Base-by-base conservation (phyloP, 192 early-diverging fungal genomes). In the Entomortierella lignicola region DNA sequence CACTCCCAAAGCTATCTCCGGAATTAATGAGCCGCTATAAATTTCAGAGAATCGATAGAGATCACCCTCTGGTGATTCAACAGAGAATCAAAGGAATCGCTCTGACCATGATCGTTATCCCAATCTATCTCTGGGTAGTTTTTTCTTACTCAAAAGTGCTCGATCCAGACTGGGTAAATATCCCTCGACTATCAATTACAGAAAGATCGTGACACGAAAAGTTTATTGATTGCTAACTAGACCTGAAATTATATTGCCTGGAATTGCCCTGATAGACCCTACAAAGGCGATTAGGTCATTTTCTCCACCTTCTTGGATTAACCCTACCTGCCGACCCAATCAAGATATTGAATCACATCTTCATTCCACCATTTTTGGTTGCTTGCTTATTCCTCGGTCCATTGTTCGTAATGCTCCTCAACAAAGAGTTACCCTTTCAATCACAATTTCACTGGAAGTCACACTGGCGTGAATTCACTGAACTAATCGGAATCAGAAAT, bases 381-480 rank as follows among this genome's bases (percentile, higher is more conserved):
- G 67, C 63, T 29, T 43, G 72, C 32, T 60, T 93, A 25, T 94
- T 91, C 63, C 32, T 88, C 25, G 91, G 91, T 0, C 90, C 90
- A 18, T 53, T 91, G 39, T 37, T 64, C 26, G 56, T 85, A 23
- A 55, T 73, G 65, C 83, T 42, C 26, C 66, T 86, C n/a, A 74
- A 87, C 32, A 15, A 66, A 27, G 61, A 61, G 26, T 55, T 90
- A 25, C 85, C 84, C 8, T 82, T 85, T 44, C 86, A 89, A 57
- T 8, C 60, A 7, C 3, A 67, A 41, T 82, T 83, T 56, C 48
- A 39, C 8, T 82, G 75, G 55, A 13, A 56, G 17, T n/a, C 42
- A 15, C 56, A 60, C 1, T 26, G 39, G 48, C 25, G 55, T 17
- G n/a, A 26, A 18, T 32, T 72, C 18, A 27, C 5, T 11, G 58